Conservation (phyloP, 192 early-diverging fungal genomes). For the Linnemannia hyalina region DNA sequence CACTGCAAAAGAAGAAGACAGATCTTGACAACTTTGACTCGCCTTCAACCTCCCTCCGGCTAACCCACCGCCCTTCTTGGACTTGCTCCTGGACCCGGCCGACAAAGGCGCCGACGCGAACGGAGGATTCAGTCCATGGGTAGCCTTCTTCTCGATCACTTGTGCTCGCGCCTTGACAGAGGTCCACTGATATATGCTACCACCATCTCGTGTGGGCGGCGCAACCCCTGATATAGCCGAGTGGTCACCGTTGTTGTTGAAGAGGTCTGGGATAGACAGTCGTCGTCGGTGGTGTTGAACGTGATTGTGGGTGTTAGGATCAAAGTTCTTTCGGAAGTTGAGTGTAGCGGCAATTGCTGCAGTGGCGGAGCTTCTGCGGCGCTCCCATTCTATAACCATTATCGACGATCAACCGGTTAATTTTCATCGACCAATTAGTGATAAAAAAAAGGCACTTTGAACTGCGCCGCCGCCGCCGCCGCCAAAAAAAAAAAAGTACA, state of each 20-base stretch:
- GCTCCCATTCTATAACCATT: conserved; percentile 21
- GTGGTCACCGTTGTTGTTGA: neutral
- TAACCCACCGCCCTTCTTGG: neutral
- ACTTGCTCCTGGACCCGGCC: neutral
- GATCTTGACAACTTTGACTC: conserved; percentile 2
- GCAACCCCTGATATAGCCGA: too few species aligned
- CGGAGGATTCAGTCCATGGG: neutral
- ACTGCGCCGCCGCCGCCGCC: too few species aligned
- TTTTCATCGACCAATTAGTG: neutral
- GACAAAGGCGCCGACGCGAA: neutral
- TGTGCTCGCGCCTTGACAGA: conserved; percentile 30
- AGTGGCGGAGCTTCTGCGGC: conserved; percentile 24
- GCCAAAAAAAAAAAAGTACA: neutral
- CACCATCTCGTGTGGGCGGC: neutral
- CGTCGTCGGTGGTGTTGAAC: neutral
- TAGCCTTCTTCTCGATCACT: conserved; percentile 19
- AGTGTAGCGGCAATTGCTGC: conserved; percentile 33
- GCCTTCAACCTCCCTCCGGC: neutral
- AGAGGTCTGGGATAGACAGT: neutral
- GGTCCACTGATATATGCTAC: neutral
- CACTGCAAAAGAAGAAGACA: neutral
- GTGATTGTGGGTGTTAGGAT: neutral
- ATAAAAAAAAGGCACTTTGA: neutral
- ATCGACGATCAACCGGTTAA: neutral
- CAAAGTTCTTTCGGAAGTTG: conserved; percentile 35